Base-by-base conservation (phyloP, 495 filamentous ascomycete genomes). In the Daldinia childiae region DNA sequence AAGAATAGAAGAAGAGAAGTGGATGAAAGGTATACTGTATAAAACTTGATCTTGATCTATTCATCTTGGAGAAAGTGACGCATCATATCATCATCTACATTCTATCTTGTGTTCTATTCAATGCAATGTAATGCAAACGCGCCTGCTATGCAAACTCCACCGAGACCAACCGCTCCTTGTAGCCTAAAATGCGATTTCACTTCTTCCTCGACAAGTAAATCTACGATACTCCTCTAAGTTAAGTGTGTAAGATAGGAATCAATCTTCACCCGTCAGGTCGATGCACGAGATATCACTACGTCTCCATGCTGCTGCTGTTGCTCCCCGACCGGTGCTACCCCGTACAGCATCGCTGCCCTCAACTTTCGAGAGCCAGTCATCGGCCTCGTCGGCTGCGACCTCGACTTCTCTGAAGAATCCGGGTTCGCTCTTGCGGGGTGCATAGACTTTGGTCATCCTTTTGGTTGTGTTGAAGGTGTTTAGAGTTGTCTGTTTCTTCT, bases 181-280 rank as follows among this genome's bases (percentile, higher is more conserved):
- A 54, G 30, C n/a, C 9, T 38, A 8, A 36, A 32, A 39, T 48
- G 54, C 17, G 19, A 58, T 38, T 38, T 57, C 54, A 57, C 12
- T 36, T 34, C 9, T 34, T 34, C 32, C 32, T 34, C 32, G 32
- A 34, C 8, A 34, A 34, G 32, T 34, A 34, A 8, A 6, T 6
- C 0, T 34, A 11, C 32, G 2, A 11, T 34, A 0, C 32, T 34
- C 32, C 9, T 11, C 32, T 11, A 34, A 9, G 32, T 32, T 32
- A 32, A 32, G 7, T 34, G 9, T 34, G 32, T 9, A 34, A 11
- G 32, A 34, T 32, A 52, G 12, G 4, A 29, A 29, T 57, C 66
- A 80, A 62, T 82, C 76, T 19, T 77, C 78, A 5, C 73, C 78
- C 12, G 82, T 83, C 43, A 84, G 61, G 59, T 84, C 82, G 24